Conservation (phyloP, 306 rosid species). For the Cucurbita moschata region DNA sequence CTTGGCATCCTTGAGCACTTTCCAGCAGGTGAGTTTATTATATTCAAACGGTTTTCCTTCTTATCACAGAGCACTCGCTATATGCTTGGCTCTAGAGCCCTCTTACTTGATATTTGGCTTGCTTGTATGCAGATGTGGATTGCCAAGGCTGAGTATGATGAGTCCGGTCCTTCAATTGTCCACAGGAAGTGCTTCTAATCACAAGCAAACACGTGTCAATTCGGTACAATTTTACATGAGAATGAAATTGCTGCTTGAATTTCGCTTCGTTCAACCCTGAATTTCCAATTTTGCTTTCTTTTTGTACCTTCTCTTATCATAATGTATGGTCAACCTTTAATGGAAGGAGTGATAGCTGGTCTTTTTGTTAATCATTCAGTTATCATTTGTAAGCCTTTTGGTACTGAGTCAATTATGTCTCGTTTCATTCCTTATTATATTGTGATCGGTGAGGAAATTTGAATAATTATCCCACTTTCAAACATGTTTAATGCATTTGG, state of each 20-base stretch:
- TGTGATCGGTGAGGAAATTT: neutral
- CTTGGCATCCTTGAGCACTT: constrained; percentile 23
- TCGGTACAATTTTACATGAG: neutral
- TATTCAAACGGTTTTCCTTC: neutral
- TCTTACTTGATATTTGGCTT: neutral
- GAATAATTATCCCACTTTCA: neutral
- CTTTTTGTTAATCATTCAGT: constrained; percentile 4
- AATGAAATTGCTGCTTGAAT: constrained; percentile 5
- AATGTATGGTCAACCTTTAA: constrained; percentile 3
- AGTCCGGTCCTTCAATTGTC: constrained; percentile 26
- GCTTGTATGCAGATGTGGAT: constrained; percentile 21
- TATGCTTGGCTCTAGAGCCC: neutral
- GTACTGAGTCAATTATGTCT: neutral
- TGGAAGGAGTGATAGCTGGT: neutral
- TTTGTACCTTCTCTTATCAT: constrained; percentile 9
- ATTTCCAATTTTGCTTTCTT: neutral
- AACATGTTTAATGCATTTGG: neutral
- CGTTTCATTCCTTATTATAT: neutral
- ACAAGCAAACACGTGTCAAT: neutral
- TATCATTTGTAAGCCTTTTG: constrained; percentile 6
- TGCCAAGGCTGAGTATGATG: constrained; percentile 25
- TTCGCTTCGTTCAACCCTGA: constrained; percentile 1
- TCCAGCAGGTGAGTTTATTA: constrained; percentile 18
- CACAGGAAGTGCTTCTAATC: constrained; percentile 27
- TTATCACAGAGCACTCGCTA: neutral